A percentile compares a stretch with the other conserved stretches of the same genome.
phyloP scores from a whole-genome alignment of 768 basidiomycete genomes.

The Nevesoporus exiguus region DNA sequence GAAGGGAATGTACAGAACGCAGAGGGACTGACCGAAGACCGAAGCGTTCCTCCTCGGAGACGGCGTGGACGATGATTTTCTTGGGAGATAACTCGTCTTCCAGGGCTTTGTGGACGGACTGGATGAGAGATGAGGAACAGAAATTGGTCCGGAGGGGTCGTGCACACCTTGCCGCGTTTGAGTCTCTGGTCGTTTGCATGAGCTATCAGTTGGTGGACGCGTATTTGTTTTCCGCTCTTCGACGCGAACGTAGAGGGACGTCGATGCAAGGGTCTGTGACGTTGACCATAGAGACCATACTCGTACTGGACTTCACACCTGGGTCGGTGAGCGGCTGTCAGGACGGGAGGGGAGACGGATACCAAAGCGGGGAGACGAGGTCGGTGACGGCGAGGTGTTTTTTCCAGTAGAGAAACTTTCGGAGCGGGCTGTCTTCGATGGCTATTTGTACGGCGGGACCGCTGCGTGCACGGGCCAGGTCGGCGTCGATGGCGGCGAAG shows the following conservation, averaged over 20 bases:
- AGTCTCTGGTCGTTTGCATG: conserved; percentile 50
- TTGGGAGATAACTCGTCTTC: conserved; percentile 68
- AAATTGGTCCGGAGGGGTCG: not conserved
- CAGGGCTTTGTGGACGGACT: conserved; percentile 75
- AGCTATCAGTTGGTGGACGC: conserved; percentile 49
- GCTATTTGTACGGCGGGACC: conserved; percentile 34
- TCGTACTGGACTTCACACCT: conserved; percentile 84
- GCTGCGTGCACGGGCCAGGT: conserved; percentile 6
- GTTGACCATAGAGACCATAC: conserved; percentile 62
- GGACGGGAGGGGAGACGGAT: conserved; percentile 6
- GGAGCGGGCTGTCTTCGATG: conserved; percentile 38
- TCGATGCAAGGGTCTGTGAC: conserved; percentile 43
- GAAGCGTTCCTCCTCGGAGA: conserved; percentile 71
- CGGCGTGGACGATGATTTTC: conserved; percentile 48
- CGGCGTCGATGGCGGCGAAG: conserved; percentile 38
- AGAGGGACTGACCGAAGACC: conserved; percentile 54
- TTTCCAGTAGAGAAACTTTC: conserved; percentile 42
- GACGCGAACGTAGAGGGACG: conserved; percentile 59
- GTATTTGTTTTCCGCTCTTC: conserved; percentile 56
- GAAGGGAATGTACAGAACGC: not conserved
- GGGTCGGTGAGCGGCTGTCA: conserved; percentile 1
- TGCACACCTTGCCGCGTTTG: conserved; percentile 52
- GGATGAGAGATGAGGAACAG: not conserved
- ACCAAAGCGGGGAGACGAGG: conserved; percentile 61
- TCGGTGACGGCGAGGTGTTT: conserved; percentile 58